Evolutionary conservation across 768 basidiomycete genomes (phyloP).

Genomic region (Naganishia onofrii): DNA sequence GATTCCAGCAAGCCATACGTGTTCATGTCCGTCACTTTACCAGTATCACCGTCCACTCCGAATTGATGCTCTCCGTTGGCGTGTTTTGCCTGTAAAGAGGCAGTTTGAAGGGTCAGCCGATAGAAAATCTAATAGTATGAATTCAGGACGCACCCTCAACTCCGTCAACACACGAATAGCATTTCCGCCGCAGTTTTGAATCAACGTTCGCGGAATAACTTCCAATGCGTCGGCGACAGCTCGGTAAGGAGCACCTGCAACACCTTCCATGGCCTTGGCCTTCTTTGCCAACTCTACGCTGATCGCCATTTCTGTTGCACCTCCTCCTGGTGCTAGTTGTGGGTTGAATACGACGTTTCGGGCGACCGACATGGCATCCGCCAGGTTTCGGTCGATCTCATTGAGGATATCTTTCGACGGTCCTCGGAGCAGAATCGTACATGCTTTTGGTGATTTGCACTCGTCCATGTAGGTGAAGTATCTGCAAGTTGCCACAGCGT

Average conservation of each 20-base stretch:
- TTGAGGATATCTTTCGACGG: slow-evolving; percentile 98
- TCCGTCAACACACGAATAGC: slow-evolving; percentile 89
- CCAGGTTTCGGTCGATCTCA: slow-evolving; percentile 95
- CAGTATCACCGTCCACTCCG: slow-evolving; percentile 94
- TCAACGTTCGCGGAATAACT: slow-evolving; percentile 89
- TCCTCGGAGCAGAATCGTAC: slow-evolving; percentile 94
- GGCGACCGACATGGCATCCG: slow-evolving; percentile 95
- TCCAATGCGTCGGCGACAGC: slow-evolving; percentile 96
- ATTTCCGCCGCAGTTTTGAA: slow-evolving; percentile 94
- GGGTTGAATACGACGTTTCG: slow-evolving; percentile 97
- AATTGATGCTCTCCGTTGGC: slow-evolving; percentile 84
- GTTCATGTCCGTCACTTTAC: slow-evolving; percentile 95
- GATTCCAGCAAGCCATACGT: slow-evolving; percentile 89
- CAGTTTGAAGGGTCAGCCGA: slow-evolving; percentile 1
- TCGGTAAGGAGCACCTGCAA: slow-evolving; percentile 84
- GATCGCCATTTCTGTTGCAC: slow-evolving; percentile 98
- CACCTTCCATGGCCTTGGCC: slow-evolving; percentile 75
- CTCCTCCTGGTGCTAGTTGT: slow-evolving; percentile 86
- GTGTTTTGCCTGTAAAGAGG: slow-evolving; percentile 75
- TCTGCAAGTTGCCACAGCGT: slow-evolving; percentile 53
- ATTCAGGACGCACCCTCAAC: slow-evolving; percentile 65
- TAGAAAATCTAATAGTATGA: no score
- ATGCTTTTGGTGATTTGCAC: slow-evolving; percentile 86
- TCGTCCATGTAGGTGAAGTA: slow-evolving; percentile 97
- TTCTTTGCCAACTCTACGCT: slow-evolving; percentile 71